Conservation (phyloP, 2,329 filamentous ascomycete genomes). For the Emmonsia crescens region DNA sequence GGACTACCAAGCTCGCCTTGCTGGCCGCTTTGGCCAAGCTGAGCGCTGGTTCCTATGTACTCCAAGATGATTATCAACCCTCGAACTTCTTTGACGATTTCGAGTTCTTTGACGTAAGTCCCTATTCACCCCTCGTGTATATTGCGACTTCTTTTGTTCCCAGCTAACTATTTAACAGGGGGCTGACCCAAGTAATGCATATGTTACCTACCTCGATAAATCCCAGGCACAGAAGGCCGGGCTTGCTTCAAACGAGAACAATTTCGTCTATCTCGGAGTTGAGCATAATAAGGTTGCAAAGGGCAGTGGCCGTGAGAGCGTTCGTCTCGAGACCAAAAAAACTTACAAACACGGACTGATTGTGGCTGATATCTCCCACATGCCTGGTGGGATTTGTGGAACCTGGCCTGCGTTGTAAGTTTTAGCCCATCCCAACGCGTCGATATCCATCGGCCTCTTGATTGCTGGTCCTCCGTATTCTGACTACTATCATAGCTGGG, state of each 20-base stretch:
- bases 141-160: not conserved
- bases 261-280: slow-evolving; percentile 57
- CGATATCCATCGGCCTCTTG: not conserved
- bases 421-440: not conserved
- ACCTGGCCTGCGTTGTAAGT: slow-evolving; percentile 58
- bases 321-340: slow-evolving; percentile 58
- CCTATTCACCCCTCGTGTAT: not conserved
- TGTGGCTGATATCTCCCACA: slow-evolving; percentile 61
- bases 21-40: slow-evolving; percentile 39
- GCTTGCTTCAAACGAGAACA: slow-evolving; percentile 47
- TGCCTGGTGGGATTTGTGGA: slow-evolving; percentile 60
- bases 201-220: slow-evolving; percentile 57
- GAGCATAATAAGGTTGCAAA: slow-evolving; percentile 50
- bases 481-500: slow-evolving; percentile 32
- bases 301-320: slow-evolving; percentile 53
- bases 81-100: slow-evolving; percentile 42
- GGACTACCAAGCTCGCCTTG: slow-evolving; percentile 29
- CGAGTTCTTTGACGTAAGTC: slow-evolving; percentile 39
- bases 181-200: slow-evolving; percentile 62
- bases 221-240: slow-evolving; percentile 46
- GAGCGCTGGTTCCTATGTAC: slow-evolving; percentile 9
- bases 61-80: slow-evolving; percentile 13
- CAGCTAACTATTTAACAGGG: slow-evolving; percentile 18
- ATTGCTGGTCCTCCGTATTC: slow-evolving; percentile 2
- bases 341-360: slow-evolving; percentile 57